Percentiles rank a stretch among this genome's conserved stretches.
Conservation (phyloP, 345 rosid species). For the Zanthoxylum bungeanum region DNA sequence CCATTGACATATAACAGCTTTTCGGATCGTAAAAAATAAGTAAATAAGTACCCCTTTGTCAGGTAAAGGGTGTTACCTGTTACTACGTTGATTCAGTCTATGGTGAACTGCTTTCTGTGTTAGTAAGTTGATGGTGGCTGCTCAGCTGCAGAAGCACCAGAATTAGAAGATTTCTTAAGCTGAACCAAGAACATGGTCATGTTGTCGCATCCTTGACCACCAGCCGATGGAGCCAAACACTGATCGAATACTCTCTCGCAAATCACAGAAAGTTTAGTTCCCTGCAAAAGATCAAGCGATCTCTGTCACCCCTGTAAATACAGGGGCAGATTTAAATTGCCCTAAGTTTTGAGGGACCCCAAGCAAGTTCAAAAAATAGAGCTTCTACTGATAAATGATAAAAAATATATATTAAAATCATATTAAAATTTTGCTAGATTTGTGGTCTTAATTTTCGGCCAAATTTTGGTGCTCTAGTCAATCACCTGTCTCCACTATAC, state of each 20-base stretch:
- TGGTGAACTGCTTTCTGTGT: background rate
- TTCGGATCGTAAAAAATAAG: background rate
- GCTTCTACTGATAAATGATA: no score
- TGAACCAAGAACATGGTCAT: constrained; percentile 94
- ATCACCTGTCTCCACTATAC: no score
- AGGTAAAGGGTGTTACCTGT: background rate
- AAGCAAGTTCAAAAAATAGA: no score
- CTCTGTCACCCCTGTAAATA: background rate
- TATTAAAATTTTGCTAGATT: no score
- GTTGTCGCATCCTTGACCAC: constrained; percentile 96
- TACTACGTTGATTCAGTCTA: constrained; percentile 10
- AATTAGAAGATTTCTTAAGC: constrained; percentile 47
- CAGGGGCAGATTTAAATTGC: no score
- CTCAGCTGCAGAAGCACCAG: constrained; percentile 6
- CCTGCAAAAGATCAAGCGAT: constrained; percentile 38
- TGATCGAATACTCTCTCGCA: constrained; percentile 82
- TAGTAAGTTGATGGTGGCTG: background rate
- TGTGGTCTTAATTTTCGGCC: no score
- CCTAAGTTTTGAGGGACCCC: no score
- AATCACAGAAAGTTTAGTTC: constrained; percentile 66
- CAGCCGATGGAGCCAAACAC: constrained; percentile 84
- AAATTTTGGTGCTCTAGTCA: no score
- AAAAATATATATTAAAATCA: no score
- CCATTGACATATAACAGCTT: no score
- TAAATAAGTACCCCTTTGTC: no score